Conservation (phyloP, 352 stramenopile species). For the Phytophthora tentaculata region DNA sequence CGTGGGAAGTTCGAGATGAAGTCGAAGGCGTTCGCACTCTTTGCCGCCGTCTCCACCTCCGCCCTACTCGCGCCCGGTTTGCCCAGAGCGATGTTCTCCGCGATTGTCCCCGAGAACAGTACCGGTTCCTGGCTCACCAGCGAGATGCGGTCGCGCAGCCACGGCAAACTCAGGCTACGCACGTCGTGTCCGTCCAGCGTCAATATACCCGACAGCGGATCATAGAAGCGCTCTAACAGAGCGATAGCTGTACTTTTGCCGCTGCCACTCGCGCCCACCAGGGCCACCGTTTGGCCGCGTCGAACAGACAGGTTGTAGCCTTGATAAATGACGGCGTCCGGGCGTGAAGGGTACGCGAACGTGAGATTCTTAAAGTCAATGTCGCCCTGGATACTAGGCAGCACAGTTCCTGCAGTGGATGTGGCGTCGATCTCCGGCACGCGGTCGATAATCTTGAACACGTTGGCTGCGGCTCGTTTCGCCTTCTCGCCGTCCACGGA, state of each 20-base stretch:
- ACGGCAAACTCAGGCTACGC: conserved; percentile 40
- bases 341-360: background rate
- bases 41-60: conserved; percentile 39
- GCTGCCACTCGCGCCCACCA: conserved; percentile 41
- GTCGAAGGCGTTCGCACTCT: conserved; percentile 45
- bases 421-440: background rate
- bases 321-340: background rate
- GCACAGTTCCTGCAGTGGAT: background rate
- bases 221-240: conserved; percentile 43
- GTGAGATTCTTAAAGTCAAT: background rate
- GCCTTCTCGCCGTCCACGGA: background rate
- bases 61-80: conserved; percentile 39
- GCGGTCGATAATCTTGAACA: conserved; percentile 3
- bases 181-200: conserved; percentile 39
- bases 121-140: conserved; percentile 46
- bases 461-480: background rate
- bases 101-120: conserved; percentile 42
- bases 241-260: conserved; percentile 47
- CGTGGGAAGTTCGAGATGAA: conserved; percentile 43
- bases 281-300: conserved; percentile 40
- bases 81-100: conserved; percentile 41
- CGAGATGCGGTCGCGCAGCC: conserved; percentile 40
- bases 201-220: conserved; percentile 35
- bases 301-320: background rate
- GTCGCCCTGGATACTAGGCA: background rate